Base-by-base conservation (phyloP, 2,329 filamentous ascomycete genomes). In the Claviceps fusiformis region DNA sequence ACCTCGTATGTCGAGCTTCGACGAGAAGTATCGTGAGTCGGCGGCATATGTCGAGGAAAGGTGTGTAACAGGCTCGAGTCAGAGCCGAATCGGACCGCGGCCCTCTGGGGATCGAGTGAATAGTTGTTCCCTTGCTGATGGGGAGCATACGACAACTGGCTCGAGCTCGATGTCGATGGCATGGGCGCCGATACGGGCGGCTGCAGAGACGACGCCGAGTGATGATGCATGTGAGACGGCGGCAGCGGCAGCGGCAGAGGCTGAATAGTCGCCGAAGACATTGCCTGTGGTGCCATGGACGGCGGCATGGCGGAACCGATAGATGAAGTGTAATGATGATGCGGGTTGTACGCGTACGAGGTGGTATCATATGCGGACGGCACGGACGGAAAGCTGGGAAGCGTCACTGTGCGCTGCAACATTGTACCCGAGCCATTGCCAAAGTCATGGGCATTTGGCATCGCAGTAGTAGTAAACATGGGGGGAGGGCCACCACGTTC, bases 401-500 rank as follows among this genome's bases (percentile, higher is more conserved):
- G 56, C 10, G 61, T 62, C 59, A 65, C 61, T 37, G 60, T 59
- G 13, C 64, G 61, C n/a, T 65, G 65, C 15, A 65, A 55, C 19
- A 62, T 41, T 41, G 57, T 58, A 49, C 56, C 56, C 13, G 58
- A 47, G 2, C 47, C 19, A 13, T 49, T 24, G 39, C 33, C 24
- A 49, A 60, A 61, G 1, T 61, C 57, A 10, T 61, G 56, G 13
- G 55, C 55, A 29, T 54, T 46, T 10, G 55, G 29, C 27, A 64
- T 49, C 5, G 57, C 31, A 1, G 50, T 24, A 15, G 57, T 37
- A 2, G 50, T 24, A 15, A 59, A 56, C 35, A 63, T 50, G 27
- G 55, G n/a, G 1, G 49, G 47, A 8, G 35, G 29, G 15, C 56
- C 53, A 33, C 43, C 44, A 13, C 52, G 52, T n/a, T 56, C 55